Conservation (phyloP, 345 rosid species). For the Gossypium anomalum region DNA sequence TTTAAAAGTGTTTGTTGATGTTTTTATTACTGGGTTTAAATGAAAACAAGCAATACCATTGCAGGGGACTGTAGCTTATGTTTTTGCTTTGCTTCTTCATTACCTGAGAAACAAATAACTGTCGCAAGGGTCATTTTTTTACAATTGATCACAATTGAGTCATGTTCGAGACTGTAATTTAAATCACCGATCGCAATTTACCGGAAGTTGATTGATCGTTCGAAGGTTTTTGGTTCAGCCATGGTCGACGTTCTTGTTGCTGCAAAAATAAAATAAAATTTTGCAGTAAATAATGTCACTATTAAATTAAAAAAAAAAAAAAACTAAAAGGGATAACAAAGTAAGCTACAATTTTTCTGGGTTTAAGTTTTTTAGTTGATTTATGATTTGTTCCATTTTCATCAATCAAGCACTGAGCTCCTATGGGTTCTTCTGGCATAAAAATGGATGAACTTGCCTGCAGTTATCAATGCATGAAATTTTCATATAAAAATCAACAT, state of each 20-base stretch:
- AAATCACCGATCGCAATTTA: not conserved
- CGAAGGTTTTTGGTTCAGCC: not conserved
- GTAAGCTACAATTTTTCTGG: not conserved
- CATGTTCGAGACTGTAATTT: not conserved
- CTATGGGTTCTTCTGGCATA: not conserved
- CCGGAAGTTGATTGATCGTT: not conserved
- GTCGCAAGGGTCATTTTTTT: not conserved
- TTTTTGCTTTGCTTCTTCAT: not conserved
- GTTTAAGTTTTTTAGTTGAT: not conserved
- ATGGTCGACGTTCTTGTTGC: not conserved
- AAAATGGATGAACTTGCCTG: not conserved
- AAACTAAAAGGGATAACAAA: not conserved
- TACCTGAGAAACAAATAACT: not conserved
- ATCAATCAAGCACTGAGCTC: not conserved
- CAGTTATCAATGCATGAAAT: not conserved
- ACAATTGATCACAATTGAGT: not conserved
- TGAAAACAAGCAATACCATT: not conserved
- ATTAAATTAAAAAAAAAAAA: not conserved
- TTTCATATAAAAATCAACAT: too few relatives aligned
- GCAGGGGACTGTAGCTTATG: not conserved
- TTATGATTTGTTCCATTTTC: not conserved
- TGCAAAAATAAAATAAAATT: not conserved
- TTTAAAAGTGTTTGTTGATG: not conserved
- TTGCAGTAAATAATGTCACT: not conserved
- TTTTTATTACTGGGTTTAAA: too few relatives aligned